Percentiles rank a stretch among this genome's conserved stretches.
Evolutionary conservation across 164 flowering plant species (phyloP).

Genomic region (Berberis vulgaris): DNA sequence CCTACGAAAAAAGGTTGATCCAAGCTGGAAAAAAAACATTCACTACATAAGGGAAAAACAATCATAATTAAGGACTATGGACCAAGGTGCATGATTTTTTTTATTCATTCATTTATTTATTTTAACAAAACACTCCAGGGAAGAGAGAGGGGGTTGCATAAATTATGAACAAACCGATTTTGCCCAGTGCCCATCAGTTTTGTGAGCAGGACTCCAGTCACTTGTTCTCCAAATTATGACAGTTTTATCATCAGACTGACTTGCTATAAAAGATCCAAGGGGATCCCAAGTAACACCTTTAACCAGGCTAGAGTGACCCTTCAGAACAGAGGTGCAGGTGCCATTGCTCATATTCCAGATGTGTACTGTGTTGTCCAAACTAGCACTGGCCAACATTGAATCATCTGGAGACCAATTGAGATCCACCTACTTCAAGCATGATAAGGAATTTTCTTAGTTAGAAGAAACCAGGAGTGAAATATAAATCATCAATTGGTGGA

Average conservation of each 20-base stretch:
- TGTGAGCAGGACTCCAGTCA: conserved; percentile 97
- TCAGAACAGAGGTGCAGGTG: conserved; percentile 87
- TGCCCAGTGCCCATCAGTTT: conserved; percentile 97
- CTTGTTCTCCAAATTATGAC: conserved; percentile 98
- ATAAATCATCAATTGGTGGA: neutral
- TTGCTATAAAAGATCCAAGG: conserved; percentile 94
- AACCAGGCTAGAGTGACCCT: conserved; percentile 97
- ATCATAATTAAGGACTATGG: neutral
- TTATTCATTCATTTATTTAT: no score
- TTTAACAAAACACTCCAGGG: neutral
- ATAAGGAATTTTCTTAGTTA: conserved; percentile 32
- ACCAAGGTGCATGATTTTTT: no score
- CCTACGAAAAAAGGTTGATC: conserved; percentile 96
- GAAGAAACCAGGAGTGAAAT: neutral
- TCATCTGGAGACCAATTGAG: conserved; percentile 99
- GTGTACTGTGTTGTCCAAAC: conserved; percentile 92
- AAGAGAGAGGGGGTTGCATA: neutral
- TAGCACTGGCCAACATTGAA: conserved; percentile 85
- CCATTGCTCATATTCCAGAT: conserved; percentile 96
- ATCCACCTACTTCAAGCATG: conserved; percentile 98
- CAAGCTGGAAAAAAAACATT: conserved; percentile 61
- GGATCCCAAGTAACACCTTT: conserved; percentile 99
- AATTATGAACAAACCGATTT: conserved; percentile 65
- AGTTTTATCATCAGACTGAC: conserved; percentile 98
- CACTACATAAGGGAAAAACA: conserved; percentile 5